Conservation (phyloP, 176 grass and related monocot genomes). For the Dactylis glomerata region DNA sequence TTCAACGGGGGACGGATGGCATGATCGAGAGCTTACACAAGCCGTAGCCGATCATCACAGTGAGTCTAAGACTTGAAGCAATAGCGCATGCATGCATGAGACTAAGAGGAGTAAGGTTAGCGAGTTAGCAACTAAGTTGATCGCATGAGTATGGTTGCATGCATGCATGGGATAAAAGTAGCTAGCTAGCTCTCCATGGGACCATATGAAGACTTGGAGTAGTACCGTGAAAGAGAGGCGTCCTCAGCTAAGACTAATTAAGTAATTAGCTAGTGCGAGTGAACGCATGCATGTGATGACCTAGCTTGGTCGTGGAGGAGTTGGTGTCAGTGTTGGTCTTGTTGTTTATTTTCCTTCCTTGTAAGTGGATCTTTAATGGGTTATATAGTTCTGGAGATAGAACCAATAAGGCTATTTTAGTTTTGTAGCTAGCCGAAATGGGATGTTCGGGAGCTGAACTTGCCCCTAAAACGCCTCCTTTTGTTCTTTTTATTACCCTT, state of each 20-base stretch:
- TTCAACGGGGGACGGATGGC: conserved; percentile 62
- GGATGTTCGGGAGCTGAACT: conserved; percentile 1
- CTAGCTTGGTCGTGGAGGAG: conserved; percentile 19
- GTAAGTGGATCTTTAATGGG: conserved; percentile 48
- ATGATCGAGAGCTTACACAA: conserved; percentile 49
- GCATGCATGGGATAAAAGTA: conserved; percentile 36
- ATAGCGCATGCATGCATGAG: conserved; percentile 42
- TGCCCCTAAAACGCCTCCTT: neutral
- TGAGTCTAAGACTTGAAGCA: conserved; percentile 24
- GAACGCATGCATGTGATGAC: conserved; percentile 50
- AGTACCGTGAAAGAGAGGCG: conserved; percentile 8
- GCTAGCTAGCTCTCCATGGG: conserved; percentile 28
- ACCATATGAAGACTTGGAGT: conserved; percentile 10
- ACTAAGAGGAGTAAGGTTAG: conserved; percentile 20
- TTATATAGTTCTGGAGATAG: conserved; percentile 50
- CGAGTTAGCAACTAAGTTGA: conserved; percentile 34
- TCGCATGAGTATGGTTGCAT: conserved; percentile 24
- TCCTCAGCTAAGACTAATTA: conserved; percentile 44
- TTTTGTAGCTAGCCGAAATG: conserved; percentile 39
- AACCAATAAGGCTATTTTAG: conserved; percentile 44
- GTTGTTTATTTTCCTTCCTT: conserved; percentile 37
- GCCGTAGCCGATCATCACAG: conserved; percentile 5
- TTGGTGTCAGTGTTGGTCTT: conserved; percentile 36
- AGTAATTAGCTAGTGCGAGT: conserved; percentile 34
- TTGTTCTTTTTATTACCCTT: conserved; percentile 3